phyloP scores from a whole-genome alignment of 768 basidiomycete genomes.

The Tylopilus rubrobrunneus region DNA sequence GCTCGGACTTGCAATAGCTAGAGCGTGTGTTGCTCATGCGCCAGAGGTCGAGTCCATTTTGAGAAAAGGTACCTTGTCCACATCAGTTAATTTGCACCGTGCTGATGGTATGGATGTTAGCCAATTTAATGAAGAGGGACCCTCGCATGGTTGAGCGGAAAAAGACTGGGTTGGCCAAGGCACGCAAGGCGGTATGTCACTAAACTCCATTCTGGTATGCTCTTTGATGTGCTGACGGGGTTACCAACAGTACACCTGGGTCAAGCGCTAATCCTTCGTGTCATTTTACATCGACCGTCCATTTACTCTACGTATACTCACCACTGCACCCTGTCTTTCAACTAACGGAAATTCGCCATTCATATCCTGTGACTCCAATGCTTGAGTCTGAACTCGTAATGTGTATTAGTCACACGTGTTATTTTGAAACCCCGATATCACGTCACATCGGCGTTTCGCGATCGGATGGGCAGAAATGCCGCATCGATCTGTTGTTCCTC shows the following conservation, averaged over 20 bases:
- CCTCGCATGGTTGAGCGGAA: constrained; percentile 98
- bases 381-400: no score
- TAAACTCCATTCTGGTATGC: not conserved
- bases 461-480: not conserved
- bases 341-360: no score
- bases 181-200: constrained; percentile 79
- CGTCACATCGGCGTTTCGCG: not conserved
- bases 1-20: constrained; percentile 60
- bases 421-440: not conserved
- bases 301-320: not conserved
- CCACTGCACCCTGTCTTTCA: not conserved
- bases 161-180: constrained; percentile 91
- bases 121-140: constrained; percentile 83
- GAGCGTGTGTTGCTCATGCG: constrained; percentile 68
- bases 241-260: constrained; percentile 76
- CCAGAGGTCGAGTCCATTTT: constrained; percentile 63
- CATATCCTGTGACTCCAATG: not conserved
- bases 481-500: not conserved
- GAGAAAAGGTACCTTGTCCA: constrained; percentile 52
- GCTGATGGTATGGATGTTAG: constrained; percentile 37
- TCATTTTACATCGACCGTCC: not conserved
- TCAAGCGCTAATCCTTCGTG: constrained; percentile 57
- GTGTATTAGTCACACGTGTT: not conserved
- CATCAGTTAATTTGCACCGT: not conserved
- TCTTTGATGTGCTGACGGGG: constrained; percentile 4